These are phyloP conservation scores for Euryodendron excelsum DNA, from an alignment of 148 eudicot species.

Conservation along the genomic window DNA sequence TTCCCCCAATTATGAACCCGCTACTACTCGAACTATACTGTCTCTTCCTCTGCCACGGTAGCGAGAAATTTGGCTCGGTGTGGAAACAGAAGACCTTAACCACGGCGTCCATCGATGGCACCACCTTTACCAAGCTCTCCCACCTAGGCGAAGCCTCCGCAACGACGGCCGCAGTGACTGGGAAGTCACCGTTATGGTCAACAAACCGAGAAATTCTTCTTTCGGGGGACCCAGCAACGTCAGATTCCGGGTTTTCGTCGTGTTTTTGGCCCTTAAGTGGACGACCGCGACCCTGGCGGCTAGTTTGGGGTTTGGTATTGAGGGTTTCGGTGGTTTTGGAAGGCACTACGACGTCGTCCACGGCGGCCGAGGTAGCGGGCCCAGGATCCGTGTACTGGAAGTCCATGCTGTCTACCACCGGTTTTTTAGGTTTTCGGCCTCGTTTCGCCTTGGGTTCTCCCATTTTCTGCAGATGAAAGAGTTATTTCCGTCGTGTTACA, in stretches of 20 bases:
- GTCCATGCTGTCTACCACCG: conserved; percentile 6
- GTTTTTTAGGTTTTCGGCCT: conserved; percentile 14
- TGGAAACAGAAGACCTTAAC: conserved; percentile 82
- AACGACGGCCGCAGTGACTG: not conserved
- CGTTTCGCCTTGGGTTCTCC: conserved; percentile 7
- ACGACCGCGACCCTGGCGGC: conserved; percentile 28
- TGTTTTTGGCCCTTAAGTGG: conserved; percentile 17
- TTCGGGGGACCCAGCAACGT: conserved; percentile 30
- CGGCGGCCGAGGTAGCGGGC: not conserved
- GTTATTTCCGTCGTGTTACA: too few relatives aligned
- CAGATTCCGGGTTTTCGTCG: conserved; percentile 10
- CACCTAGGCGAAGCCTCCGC: conserved; percentile 19
- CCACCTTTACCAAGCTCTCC: conserved; percentile 41
- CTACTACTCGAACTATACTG: conserved; percentile 72
- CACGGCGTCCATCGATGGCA: conserved; percentile 50
- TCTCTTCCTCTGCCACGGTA: conserved; percentile 82
- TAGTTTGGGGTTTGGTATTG: conserved; percentile 6
- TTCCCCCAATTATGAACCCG: conserved; percentile 62
- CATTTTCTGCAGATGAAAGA: not conserved
- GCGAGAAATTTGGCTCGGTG: conserved; percentile 71
- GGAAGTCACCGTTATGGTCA: conserved; percentile 21
- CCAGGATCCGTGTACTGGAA: not conserved
- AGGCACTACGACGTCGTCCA: not conserved
- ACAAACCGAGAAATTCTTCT: conserved; percentile 18
- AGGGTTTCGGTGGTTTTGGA: conserved; percentile 13